These are phyloP conservation scores for Capronia epimyces DNA, from an alignment of 2,329 filamentous ascomycete species.

Conservation along the genomic window DNA sequence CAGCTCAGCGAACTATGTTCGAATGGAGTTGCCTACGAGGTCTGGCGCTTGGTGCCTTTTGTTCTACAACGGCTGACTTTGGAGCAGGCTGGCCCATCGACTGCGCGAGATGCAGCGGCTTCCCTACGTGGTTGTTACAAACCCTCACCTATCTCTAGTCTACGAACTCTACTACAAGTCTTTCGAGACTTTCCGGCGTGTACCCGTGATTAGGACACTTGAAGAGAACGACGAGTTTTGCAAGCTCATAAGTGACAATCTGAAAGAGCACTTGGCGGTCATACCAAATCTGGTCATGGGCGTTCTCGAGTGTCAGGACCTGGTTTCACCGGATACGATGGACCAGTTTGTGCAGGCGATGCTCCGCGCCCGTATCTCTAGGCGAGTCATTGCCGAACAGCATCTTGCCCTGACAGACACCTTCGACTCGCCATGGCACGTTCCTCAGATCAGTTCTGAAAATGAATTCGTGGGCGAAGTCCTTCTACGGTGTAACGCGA, in stretches of 20 bases:
- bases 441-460: conserved; percentile 67
- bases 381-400: conserved; percentile 94
- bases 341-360: conserved; percentile 96
- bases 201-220: conserved; percentile 75
- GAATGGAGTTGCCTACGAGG: conserved; percentile 85
- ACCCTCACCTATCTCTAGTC: conserved; percentile 85
- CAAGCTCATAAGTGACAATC: conserved; percentile 67
- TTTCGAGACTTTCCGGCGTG: conserved; percentile 83
- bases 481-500: conserved; percentile 85
- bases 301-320: conserved; percentile 78
- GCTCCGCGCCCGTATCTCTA: conserved; percentile 83
- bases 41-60: conserved; percentile 34
- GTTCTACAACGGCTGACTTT: not conserved
- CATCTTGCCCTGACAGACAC: conserved; percentile 93
- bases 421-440: conserved; percentile 85
- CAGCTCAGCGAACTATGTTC: conserved; percentile 94
- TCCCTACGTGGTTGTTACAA: conserved; percentile 93
- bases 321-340: conserved; percentile 74
- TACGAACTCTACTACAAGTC: conserved; percentile 96
- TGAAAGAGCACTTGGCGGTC: conserved; percentile 83
- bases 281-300: conserved; percentile 94
- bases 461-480: conserved; percentile 92
- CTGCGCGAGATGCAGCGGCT: conserved; percentile 95
- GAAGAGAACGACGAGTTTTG: conserved; percentile 90
- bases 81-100: conserved; percentile 73